Percentiles rank a stretch among this genome's conserved stretches.
phyloP scores from a whole-genome alignment of 225 moss, liverwort and hornwort genomes.

The Marchantia polymorpha region DNA sequence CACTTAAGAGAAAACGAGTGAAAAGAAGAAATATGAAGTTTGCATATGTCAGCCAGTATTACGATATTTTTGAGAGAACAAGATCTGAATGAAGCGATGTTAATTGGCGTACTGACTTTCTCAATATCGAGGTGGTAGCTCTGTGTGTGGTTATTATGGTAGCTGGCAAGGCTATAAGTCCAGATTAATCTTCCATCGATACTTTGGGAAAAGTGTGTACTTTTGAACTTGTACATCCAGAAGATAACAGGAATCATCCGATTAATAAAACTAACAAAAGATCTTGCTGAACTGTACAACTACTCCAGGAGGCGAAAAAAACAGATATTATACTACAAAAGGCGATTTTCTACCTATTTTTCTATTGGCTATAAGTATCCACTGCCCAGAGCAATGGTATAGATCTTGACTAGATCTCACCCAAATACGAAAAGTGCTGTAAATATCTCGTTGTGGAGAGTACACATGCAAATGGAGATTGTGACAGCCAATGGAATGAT shows the following conservation, averaged over 20 bases:
- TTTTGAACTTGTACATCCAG: no score
- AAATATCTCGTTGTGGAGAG: not conserved
- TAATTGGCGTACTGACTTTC: no score
- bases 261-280: not conserved
- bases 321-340: not conserved
- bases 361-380: not conserved
- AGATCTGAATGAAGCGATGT: no score
- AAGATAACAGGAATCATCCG: not conserved
- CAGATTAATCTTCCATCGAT: no score
- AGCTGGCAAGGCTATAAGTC: not conserved
- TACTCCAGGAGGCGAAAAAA: not conserved
- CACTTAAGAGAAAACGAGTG: no score
- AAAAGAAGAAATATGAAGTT: no score
- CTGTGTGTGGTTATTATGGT: not conserved
- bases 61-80: no score
- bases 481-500: not conserved
- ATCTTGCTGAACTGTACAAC: not conserved
- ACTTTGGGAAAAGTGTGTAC: not conserved
- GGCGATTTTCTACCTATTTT: not conserved
- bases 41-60: no score
- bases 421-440: not conserved
- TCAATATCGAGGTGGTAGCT: no score
- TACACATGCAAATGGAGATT: not conserved
- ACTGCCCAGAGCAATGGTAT: not conserved
- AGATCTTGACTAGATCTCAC: conserved; percentile 7